These are phyloP conservation scores for Picocystis sp. DNA, from an alignment of 163 green algal species.

Conservation along the genomic window DNA sequence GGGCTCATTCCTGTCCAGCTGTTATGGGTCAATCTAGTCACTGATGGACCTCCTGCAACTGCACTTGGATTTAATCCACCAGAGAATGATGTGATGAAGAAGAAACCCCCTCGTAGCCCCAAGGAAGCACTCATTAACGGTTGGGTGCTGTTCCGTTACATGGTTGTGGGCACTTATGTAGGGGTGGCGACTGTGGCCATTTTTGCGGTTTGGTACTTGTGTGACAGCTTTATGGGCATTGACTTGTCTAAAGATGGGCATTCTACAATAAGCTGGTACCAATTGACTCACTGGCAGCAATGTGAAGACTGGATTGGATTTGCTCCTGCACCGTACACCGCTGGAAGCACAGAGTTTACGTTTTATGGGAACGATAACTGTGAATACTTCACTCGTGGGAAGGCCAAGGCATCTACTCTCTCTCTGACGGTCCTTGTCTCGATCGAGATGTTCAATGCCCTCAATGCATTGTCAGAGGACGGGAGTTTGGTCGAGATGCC, in stretches of 20 bases:
- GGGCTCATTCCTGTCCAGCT: slow-evolving; percentile 84
- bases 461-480: slow-evolving; percentile 91
- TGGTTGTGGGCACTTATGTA: slow-evolving; percentile 64
- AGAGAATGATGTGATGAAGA: slow-evolving; percentile 78
- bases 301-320: slow-evolving; percentile 39
- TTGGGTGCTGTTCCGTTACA: slow-evolving; percentile 83
- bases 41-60: slow-evolving; percentile 87
- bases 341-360: slow-evolving; percentile 29
- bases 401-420: slow-evolving; percentile 85
- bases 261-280: slow-evolving; percentile 64
- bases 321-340: slow-evolving; percentile 13
- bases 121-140: slow-evolving; percentile 73
- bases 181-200: slow-evolving; percentile 69
- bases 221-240: slow-evolving; percentile 56
- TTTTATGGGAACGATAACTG: slow-evolving; percentile 57
- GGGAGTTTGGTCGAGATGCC: slow-evolving; percentile 71
- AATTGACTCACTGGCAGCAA: slow-evolving; percentile 77
- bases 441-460: slow-evolving; percentile 99
- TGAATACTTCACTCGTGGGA: slow-evolving; percentile 84
- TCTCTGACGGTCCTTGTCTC: slow-evolving; percentile 89
- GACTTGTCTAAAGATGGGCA: slow-evolving; percentile 79
- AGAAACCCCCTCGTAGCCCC: slow-evolving; percentile 34
- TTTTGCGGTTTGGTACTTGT: slow-evolving; percentile 90
- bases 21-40: slow-evolving; percentile 98
- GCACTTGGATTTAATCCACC: slow-evolving; percentile 94